Conservation (phyloP, 1,284 basidiomycete species). For the Ustilago trichophora region DNA sequence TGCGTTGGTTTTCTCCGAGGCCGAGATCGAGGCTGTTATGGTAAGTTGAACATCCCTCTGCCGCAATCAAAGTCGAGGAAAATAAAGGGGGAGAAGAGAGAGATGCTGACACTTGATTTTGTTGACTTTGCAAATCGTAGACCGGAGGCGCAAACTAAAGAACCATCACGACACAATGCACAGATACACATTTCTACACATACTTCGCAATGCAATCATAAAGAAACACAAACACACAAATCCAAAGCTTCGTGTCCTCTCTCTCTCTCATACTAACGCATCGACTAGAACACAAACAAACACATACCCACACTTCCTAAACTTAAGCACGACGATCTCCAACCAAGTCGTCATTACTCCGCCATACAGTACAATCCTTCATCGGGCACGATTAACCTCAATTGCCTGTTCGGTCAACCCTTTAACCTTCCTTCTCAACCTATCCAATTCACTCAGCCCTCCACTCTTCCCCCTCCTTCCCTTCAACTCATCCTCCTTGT, state of each 20-base stretch:
- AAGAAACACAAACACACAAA: neutral
- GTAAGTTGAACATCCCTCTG: constrained; percentile 45
- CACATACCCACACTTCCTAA: no score
- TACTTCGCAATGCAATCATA: neutral
- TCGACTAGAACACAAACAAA: no score
- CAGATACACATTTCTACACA: neutral
- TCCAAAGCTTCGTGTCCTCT: no score
- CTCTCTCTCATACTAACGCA: no score
- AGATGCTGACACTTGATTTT: neutral
- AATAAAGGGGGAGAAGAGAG: neutral
- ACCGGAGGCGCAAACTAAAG: constrained; percentile 33
- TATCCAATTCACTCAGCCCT: constrained; percentile 12
- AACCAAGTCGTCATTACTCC: no score
- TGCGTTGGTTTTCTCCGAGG: constrained; percentile 44
- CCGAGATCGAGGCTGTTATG: constrained; percentile 64
- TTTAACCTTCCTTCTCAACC: constrained; percentile 25
- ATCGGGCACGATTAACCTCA: constrained; percentile 23
- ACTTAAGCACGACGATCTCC: no score
- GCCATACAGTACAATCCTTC: neutral
- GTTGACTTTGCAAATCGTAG: constrained; percentile 2
- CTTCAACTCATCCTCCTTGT: neutral
- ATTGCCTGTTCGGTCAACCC: constrained; percentile 19
- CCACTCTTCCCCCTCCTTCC: neutral
- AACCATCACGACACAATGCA: neutral
- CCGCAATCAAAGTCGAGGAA: no score